Base-by-base conservation (phyloP, 441 rosid genomes). In the Dalechampia spathulata region DNA sequence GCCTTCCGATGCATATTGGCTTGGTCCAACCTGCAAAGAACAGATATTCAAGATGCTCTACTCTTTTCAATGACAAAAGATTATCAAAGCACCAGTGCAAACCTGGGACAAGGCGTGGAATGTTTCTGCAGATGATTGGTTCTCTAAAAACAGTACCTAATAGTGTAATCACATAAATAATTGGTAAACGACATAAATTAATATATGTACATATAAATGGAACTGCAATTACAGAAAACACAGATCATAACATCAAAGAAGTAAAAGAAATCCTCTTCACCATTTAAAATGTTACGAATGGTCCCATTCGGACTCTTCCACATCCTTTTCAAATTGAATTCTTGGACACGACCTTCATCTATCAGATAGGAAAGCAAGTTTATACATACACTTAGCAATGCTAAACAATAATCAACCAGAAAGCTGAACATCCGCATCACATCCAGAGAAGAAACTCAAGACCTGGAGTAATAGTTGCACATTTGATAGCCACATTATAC, bases 271-370 rank as follows among this genome's bases (percentile, higher is more conserved):
- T n/a, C n/a, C n/a, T n/a, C n/a, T 62, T 47, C 45, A 89, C 97
- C 97, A 62, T 89, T 89, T 51, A 92, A 75, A 60, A 89, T 86
- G 78, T 89, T 92, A 34, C 96, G 76, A 60, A 92, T 92, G 4
- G 96, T 92, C 59, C 96, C 94, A 63, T 92, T 92, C 48, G 98
- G 95, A 73, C 96, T 92, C 77, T 67, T 88, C 95, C 96, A 92
- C 96, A 92, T 92, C 23, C 64, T 77, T 71, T 88, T 84, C 76
- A 92, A 72, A 49, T 64, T 62, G 55, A 92, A 92, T 71, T 88
- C 98, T 70, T 69, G 71, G 34, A 92, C 81, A 45, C 96, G 94
- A 32, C 42, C 85, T 79, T 92, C 98, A 80, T 86, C 96, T 92
- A 52, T 61, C 66, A 55, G 55, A 48, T 39, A 41, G 10, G 19